Percentiles rank a stretch among this genome's conserved stretches.
phyloP scores from a whole-genome alignment of 202 grass and related monocot species.

The Setaria italica region DNA sequence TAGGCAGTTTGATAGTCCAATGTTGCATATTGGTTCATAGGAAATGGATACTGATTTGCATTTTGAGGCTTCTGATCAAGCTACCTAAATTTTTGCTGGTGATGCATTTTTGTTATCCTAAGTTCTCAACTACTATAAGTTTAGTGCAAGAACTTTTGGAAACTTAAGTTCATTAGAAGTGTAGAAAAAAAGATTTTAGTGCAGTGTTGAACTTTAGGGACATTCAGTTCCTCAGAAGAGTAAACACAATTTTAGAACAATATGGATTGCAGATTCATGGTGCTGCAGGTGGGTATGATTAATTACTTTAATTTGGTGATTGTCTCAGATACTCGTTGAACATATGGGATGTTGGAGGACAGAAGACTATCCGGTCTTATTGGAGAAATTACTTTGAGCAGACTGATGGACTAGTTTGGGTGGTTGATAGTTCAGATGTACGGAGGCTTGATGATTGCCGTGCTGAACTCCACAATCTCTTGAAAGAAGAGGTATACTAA shows the following conservation, averaged over 20 bases:
- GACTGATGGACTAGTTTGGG: conserved; percentile 90
- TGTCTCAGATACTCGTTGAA: conserved; percentile 76
- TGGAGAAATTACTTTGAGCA: conserved; percentile 99
- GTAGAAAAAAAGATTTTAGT: neutral
- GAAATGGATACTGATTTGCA: neutral
- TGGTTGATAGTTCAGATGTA: conserved; percentile 88
- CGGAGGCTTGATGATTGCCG: conserved; percentile 78
- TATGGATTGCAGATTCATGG: neutral
- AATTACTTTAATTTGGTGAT: neutral
- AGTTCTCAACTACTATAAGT: neutral
- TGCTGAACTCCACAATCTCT: conserved; percentile 83
- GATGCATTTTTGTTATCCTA: neutral
- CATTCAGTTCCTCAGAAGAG: conserved; percentile 3
- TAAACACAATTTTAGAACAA: neutral
- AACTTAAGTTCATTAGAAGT: neutral
- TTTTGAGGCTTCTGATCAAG: neutral
- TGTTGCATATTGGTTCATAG: conserved; percentile 27
- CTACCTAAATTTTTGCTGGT: neutral
- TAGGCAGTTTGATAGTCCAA: neutral
- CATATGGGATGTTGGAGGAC: conserved; percentile 91
- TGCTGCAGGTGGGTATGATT: neutral
- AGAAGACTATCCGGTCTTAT: conserved; percentile 91
- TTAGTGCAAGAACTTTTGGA: neutral
- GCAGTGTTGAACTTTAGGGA: neutral
- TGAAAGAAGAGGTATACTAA: conserved; percentile 82